Evolutionary conservation across 805 yeast genomes (phyloP).

Genomic region (Myxozyma monticola): DNA sequence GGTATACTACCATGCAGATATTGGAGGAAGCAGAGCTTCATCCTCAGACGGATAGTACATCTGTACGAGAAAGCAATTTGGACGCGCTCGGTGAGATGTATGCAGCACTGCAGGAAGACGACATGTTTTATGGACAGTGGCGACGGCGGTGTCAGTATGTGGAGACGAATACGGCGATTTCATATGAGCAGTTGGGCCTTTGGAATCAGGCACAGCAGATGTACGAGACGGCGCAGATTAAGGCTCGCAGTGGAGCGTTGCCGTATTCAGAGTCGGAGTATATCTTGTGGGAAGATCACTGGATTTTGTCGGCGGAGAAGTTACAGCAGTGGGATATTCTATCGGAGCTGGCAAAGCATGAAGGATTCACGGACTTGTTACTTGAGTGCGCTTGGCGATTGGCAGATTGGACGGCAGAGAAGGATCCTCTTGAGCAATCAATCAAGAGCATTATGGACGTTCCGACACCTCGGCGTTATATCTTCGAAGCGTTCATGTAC

Average conservation of each 20-base stretch:
- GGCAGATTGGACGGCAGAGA: conserved; percentile 95
- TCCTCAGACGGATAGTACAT: conserved; percentile 65
- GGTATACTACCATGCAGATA: conserved; percentile 86
- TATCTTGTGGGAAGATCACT: conserved; percentile 96
- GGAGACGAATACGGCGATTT: conserved; percentile 88
- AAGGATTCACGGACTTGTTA: conserved; percentile 90
- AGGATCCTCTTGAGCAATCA: conserved; percentile 90
- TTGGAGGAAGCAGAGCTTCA: conserved; percentile 66
- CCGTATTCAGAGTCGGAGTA: conserved; percentile 97
- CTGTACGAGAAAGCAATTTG: conserved; percentile 77
- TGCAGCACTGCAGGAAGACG: conserved; percentile 86
- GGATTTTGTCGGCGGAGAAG: conserved; percentile 97
- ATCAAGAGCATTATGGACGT: conserved; percentile 97
- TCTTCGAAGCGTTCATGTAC: conserved; percentile 89
- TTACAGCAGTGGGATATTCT: conserved; percentile 97
- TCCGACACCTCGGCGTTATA: conserved; percentile 95
- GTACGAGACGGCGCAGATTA: conserved; percentile 94
- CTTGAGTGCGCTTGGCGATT: conserved; percentile 99
- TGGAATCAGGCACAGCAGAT: conserved; percentile 93
- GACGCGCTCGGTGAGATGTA: conserved; percentile 91
- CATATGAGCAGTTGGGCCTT: conserved; percentile 91
- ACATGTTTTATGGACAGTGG: conserved; percentile 98
- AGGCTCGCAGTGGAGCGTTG: conserved; percentile 89
- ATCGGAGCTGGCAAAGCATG: conserved; percentile 95
- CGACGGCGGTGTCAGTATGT: conserved; percentile 91